Evolutionary conservation across 495 filamentous ascomycete genomes (phyloP).

Genomic region (Schizothecium vesticola): DNA sequence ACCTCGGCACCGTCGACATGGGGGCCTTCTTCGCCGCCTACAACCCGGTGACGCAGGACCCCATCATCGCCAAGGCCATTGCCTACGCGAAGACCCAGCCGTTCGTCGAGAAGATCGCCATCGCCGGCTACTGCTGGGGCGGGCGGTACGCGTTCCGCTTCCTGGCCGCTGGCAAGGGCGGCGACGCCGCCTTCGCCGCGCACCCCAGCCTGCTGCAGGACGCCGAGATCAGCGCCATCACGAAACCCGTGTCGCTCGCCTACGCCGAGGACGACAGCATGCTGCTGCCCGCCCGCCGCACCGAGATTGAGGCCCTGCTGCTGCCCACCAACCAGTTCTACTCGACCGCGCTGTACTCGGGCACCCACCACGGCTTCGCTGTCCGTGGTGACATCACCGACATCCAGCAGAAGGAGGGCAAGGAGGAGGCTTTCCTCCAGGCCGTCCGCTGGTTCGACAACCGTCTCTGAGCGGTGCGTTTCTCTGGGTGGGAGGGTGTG

Average conservation of each 20-base stretch:
- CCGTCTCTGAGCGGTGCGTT: background rate
- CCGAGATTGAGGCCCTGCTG: conserved; percentile 43
- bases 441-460: conserved; percentile 63
- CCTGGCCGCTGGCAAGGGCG: conserved; percentile 38
- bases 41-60: conserved; percentile 49
- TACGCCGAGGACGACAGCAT: conserved; percentile 63
- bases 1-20: conserved; percentile 50
- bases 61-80: conserved; percentile 55
- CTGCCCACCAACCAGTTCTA: conserved; percentile 39
- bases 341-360: conserved; percentile 62
- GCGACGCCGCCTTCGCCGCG: conserved; percentile 61
- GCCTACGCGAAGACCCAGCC: conserved; percentile 51
- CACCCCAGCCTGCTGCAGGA: conserved; percentile 62
- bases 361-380: conserved; percentile 67
- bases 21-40: conserved; percentile 51
- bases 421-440: conserved; percentile 72
- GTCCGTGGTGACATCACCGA: conserved; percentile 56
- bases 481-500: background rate
- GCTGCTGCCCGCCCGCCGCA: conserved; percentile 56
- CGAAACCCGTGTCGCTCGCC: conserved; percentile 57
- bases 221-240: conserved; percentile 58
- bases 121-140: conserved; percentile 60
- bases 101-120: conserved; percentile 58
- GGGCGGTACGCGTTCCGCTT: conserved; percentile 40
- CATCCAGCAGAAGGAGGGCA: conserved; percentile 57